Conservation (phyloP, 805 yeast genomes). For the Lachancea waltii region DNA sequence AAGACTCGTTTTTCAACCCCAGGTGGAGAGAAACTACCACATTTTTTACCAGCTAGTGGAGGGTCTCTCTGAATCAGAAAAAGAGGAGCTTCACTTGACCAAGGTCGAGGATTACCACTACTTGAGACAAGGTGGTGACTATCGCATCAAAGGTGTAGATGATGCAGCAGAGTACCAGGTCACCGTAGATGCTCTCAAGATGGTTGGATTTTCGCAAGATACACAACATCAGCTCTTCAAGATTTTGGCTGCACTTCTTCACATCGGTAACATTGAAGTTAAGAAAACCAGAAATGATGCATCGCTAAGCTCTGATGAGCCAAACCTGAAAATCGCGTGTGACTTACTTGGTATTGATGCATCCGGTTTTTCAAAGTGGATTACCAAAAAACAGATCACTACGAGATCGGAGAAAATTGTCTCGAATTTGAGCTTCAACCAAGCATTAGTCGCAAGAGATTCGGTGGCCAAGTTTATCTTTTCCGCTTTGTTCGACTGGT, state of each 20-base stretch:
- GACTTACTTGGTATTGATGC: conserved; percentile 79
- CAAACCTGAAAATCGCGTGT: conserved; percentile 74
- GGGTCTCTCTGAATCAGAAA: conserved; percentile 55
- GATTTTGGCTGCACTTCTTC: conserved; percentile 80
- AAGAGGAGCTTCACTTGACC: conserved; percentile 52
- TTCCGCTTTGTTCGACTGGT: conserved; percentile 92
- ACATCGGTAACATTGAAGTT: conserved; percentile 86
- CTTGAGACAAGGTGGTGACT: conserved; percentile 82
- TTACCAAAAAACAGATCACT: conserved; percentile 81
- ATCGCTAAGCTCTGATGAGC: conserved; percentile 76
- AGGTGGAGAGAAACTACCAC: conserved; percentile 88
- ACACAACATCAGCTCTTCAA: conserved; percentile 66
- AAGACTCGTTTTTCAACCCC: conserved; percentile 88
- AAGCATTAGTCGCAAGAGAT: conserved; percentile 87
- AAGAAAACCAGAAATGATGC: conserved; percentile 83
- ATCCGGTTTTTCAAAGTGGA: conserved; percentile 75
- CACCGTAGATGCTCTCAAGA: conserved; percentile 67
- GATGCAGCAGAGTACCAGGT: conserved; percentile 71
- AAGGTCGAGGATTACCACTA: conserved; percentile 66
- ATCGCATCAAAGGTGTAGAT: conserved; percentile 65
- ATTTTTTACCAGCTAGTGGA: conserved; percentile 84
- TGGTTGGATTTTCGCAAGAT: conserved; percentile 64
- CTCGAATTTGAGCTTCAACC: conserved; percentile 72
- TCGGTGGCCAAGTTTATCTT: conserved; percentile 95
- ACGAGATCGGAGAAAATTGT: conserved; percentile 91